Evolutionary conservation across 345 rosid species (phyloP), one percentile per base, ranked within the genome.

Genomic region (Punica granatum): DNA sequence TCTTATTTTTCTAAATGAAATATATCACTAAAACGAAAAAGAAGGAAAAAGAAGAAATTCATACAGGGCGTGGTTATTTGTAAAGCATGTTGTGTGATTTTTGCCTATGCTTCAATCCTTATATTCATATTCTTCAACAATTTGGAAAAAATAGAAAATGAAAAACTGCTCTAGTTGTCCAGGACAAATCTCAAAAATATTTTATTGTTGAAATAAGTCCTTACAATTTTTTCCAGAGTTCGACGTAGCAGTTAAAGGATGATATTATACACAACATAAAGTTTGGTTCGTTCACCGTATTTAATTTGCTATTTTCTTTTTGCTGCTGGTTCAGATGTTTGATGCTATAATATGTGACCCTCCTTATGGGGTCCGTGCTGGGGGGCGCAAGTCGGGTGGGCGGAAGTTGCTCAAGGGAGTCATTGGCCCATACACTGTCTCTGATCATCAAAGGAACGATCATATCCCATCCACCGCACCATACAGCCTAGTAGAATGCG

Each of bases 311-410:
- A 2, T 49, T 6, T 41, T 56, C 65, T 34, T 59, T 58, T 30
- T 3, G 0, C 19, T 46, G n/a, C 23, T 23, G 9, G 58, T 56
- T 13, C 61, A 91, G 98, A 79, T 89, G 46, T 91, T 91, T 66
- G 96, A 94, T 80, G 96, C 93, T 51, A 91, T 94, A 60, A 79
- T 89, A 8, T 91, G 98, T 36, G 99, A 91, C 70, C 99, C 98
- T 43, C 98, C 97, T 37, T 94, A 89, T 37, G 99, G 99, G 12
- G 98, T 94, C 72, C 86, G 98, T 23, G 99, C 99, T 66, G 93
- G 99, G 56, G 99, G 97, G 25, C 90, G 93, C 35, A 94, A 94
- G 72, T 91, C 99, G 0, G 98, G 99, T 65, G 99, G 98, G 23
- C 74, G 99, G 34, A 94, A 94, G 80, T 78, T 94, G 70, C 83